Conservation (phyloP, 306 rosid species). For the Castanea mollissima region DNA sequence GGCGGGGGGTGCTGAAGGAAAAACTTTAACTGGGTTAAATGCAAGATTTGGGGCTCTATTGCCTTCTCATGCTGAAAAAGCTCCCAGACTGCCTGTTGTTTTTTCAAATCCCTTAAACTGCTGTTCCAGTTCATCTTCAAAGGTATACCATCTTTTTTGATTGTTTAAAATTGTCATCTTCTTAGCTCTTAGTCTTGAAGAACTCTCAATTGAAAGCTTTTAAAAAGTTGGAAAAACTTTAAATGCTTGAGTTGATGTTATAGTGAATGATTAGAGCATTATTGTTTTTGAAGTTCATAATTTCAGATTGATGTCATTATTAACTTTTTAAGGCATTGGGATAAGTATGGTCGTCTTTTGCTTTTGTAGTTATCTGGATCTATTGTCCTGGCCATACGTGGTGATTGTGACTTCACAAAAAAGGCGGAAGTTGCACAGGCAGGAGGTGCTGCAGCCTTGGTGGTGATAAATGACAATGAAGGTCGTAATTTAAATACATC, state of each 20-base stretch:
- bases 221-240: neutral
- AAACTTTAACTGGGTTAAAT: conserved; percentile 42
- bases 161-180: neutral
- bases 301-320: neutral
- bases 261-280: neutral
- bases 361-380: conserved; percentile 67
- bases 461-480: conserved; percentile 65
- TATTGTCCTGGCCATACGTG: conserved; percentile 66
- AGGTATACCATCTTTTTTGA: conserved; percentile 36
- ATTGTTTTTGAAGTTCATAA: neutral
- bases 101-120: conserved; percentile 55
- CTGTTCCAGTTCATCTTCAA: conserved; percentile 59
- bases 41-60: conserved; percentile 70
- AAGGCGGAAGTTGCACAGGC: conserved; percentile 70
- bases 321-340: conserved; percentile 6
- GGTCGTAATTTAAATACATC: conserved; percentile 46
- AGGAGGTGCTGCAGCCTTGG: conserved; percentile 62
- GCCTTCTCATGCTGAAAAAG: conserved; percentile 41
- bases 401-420: conserved; percentile 73
- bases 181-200: neutral
- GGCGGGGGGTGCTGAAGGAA: conserved; percentile 51
- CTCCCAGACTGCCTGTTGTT: conserved; percentile 41
- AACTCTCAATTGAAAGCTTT: neutral
- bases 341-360: conserved; percentile 5
- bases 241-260: neutral